Evolutionary conservation across 495 filamentous ascomycete species (phyloP).

Genomic region (Copromyces sp.): DNA sequence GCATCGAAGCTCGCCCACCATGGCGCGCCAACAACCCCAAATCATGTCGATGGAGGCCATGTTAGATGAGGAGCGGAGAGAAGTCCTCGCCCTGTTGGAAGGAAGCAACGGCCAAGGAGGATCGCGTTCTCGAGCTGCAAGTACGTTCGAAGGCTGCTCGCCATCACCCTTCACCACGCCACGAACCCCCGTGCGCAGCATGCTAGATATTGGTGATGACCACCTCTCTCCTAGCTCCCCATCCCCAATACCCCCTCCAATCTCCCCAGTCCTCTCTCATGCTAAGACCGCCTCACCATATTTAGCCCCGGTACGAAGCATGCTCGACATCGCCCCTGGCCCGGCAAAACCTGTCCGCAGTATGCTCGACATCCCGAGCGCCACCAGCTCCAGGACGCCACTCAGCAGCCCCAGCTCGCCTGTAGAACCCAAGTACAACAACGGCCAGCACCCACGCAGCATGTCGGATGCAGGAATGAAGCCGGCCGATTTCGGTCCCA

Average conservation of each 20-base stretch:
- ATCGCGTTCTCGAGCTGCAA: conserved; percentile 26
- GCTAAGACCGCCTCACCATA: conserved; percentile 14
- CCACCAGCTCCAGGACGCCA: conserved; percentile 14
- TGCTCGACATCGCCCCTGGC: conserved; percentile 44
- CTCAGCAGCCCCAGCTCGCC: conserved; percentile 36
- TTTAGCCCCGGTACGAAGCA: conserved; percentile 44
- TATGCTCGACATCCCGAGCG: conserved; percentile 28
- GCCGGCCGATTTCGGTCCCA: conserved; percentile 32
- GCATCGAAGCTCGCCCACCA: conserved; percentile 10
- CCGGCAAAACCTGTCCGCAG: conserved; percentile 27
- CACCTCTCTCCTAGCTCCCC: conserved; percentile 12
- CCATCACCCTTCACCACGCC: conserved; percentile 40
- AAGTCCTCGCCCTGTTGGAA: conserved; percentile 57
- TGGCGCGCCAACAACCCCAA: conserved; percentile 17
- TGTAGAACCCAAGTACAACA: conserved; percentile 14
- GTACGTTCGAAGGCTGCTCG: conserved; percentile 28
- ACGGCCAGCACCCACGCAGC: conserved; percentile 33
- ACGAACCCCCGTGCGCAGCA: conserved; percentile 45
- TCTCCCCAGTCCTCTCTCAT: conserved; percentile 1
- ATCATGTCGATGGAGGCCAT: conserved; percentile 58
- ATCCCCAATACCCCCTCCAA: conserved; percentile 1
- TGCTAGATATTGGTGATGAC: conserved; percentile 42
- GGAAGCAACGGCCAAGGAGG: conserved; percentile 13
- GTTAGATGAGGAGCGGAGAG: conserved; percentile 62
- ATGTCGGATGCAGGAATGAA: conserved; percentile 40